phyloP scores from a whole-genome alignment of 352 stramenopile genomes.

The Aphanomyces astaci region DNA sequence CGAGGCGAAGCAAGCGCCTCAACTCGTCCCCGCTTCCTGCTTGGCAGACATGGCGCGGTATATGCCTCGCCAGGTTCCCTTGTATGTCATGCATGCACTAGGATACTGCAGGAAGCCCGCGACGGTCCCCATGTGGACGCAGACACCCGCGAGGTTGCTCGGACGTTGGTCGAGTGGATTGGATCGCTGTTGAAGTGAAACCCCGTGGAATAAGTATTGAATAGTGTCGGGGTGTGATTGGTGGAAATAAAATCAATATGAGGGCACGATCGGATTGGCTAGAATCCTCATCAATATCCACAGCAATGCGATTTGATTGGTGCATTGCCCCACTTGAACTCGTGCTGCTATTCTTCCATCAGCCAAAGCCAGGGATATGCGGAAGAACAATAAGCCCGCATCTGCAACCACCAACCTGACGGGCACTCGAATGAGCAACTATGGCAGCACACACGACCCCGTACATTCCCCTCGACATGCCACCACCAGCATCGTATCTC shows the following conservation, averaged over 20 bases:
- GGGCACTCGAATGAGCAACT: slow-evolving; percentile 11
- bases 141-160: neutral
- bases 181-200: neutral
- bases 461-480: neutral
- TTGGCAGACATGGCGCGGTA: neutral
- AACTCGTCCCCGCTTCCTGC: neutral
- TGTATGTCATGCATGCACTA: neutral
- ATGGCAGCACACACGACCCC: slow-evolving; percentile 14
- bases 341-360: neutral
- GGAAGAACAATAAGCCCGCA: neutral
- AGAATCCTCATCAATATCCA: neutral
- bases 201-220: no score
- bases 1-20: neutral
- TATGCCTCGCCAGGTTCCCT: neutral
- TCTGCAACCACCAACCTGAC: neutral
- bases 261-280: slow-evolving; percentile 1
- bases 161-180: neutral
- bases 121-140: neutral
- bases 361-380: neutral
- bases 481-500: neutral
- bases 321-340: neutral
- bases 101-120: neutral
- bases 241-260: neutral
- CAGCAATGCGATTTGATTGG: neutral
- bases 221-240: neutral